Conservation (phyloP, 202 grass and related monocot species). For the Saccharum hybrid region DNA sequence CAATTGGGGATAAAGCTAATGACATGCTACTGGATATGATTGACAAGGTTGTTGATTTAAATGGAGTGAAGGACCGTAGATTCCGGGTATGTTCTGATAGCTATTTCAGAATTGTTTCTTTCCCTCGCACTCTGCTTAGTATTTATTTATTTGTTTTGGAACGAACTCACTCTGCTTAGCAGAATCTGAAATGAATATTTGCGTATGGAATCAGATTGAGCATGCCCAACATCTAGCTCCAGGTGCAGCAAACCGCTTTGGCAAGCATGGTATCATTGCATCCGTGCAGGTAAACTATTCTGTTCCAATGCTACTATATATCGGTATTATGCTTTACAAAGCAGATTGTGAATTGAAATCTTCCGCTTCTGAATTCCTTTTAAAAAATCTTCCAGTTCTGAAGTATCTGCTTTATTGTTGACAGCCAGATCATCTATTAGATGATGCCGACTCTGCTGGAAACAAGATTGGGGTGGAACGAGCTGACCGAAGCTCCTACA, state of each 20-base stretch:
- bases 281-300: constrained; percentile 72
- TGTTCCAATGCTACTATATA: not conserved
- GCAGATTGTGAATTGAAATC: not conserved
- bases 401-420: constrained; percentile 31
- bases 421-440: constrained; percentile 85
- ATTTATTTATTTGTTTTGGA: not conserved
- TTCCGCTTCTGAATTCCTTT: constrained; percentile 19
- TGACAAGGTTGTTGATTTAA: constrained; percentile 55
- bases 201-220: constrained; percentile 70
- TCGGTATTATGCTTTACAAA: not conserved
- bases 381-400: not conserved
- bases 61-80: constrained; percentile 76
- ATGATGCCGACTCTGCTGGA: constrained; percentile 63
- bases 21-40: constrained; percentile 79
- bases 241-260: constrained; percentile 65
- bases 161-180: not conserved
- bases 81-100: constrained; percentile 63
- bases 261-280: constrained; percentile 71
- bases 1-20: constrained; percentile 95
- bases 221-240: constrained; percentile 90
- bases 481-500: constrained; percentile 69
- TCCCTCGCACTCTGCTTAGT: not conserved
- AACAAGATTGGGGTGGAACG: constrained; percentile 68
- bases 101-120: constrained; percentile 7
- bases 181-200: constrained; percentile 40